Evolutionary conservation across 129 eudicot species (phyloP).

Genomic region (Daucus carota): DNA sequence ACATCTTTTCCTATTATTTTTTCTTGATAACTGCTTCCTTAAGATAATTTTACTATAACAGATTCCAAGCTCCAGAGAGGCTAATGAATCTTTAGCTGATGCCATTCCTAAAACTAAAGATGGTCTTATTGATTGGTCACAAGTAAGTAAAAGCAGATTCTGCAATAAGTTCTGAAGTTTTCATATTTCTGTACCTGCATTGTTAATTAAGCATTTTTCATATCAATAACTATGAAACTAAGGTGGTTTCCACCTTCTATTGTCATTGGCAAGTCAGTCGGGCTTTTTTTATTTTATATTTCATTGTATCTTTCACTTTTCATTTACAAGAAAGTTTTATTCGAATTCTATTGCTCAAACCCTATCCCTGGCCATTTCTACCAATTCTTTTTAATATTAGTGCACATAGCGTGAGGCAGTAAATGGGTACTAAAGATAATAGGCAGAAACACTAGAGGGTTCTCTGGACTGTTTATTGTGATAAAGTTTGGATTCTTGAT

Average conservation of each 20-base stretch:
- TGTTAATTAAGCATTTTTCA: not conserved
- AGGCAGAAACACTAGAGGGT: not conserved
- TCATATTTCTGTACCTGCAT: not conserved
- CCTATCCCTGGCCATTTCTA: not conserved
- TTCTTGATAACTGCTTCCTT: slow-evolving; percentile 3
- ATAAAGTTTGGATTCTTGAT: not conserved
- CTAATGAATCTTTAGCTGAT: slow-evolving; percentile 49
- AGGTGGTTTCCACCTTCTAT: not conserved
- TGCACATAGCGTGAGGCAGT: not conserved
- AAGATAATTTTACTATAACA: slow-evolving; percentile 22
- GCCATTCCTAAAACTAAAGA: slow-evolving; percentile 61
- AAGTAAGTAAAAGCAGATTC: slow-evolving; percentile 40
- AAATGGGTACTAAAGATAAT: not conserved
- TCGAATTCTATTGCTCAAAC: not conserved
- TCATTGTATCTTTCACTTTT: not conserved
- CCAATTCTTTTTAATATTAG: not conserved
- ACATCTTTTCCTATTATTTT: not conserved
- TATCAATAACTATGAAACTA: not conserved
- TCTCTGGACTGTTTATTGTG: not conserved
- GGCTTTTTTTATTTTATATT: not conserved
- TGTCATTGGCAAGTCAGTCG: not conserved
- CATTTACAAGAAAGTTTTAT: not conserved
- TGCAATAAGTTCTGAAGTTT: not conserved
- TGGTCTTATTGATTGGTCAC: slow-evolving; percentile 94
- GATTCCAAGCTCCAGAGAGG: slow-evolving; percentile 78